Conservation (phyloP, 108 stramenopile genomes). For the Nitzschia sp. region DNA sequence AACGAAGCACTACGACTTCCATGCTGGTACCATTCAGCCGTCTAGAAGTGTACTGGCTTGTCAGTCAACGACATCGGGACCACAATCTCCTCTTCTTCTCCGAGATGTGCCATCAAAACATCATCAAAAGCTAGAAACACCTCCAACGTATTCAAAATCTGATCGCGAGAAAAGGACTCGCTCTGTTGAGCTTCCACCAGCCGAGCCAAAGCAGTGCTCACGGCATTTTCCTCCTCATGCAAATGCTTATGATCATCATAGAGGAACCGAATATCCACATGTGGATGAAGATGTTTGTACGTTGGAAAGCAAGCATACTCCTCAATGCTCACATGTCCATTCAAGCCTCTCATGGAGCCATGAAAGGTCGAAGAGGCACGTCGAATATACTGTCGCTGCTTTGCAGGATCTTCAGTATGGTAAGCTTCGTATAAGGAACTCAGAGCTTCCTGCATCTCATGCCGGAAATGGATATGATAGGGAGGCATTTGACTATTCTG, state of each 20-base stretch:
- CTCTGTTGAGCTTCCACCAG: not conserved
- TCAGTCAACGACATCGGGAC: conserved; percentile 8
- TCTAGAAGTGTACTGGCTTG: not conserved
- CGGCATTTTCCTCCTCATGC: not conserved
- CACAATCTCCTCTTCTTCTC: conserved; percentile 11
- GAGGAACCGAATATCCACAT: not conserved
- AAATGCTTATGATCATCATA: conserved; percentile 2
- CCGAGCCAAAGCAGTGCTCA: not conserved
- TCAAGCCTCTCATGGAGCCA: not conserved
- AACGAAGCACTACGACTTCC: no score
- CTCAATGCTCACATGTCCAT: not conserved
- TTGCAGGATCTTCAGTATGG: not conserved
- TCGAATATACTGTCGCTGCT: not conserved
- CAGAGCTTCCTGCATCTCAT: not conserved
- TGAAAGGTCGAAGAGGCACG: not conserved
- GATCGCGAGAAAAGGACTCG: not conserved
- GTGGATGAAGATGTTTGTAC: not conserved
- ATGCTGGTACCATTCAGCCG: no score
- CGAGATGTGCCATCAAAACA: conserved; percentile 2
- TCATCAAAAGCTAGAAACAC: conserved; percentile 1
- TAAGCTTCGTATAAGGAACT: not conserved
- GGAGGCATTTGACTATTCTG: conserved; percentile 7
- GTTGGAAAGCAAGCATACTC: not conserved
- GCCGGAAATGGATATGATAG: conserved; percentile 3
- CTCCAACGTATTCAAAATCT: not conserved